A percentile compares a stretch with the other conserved stretches of the same genome.
Evolutionary conservation across 768 basidiomycete genomes (phyloP).

Genomic region (Thelephora ganbajun): DNA sequence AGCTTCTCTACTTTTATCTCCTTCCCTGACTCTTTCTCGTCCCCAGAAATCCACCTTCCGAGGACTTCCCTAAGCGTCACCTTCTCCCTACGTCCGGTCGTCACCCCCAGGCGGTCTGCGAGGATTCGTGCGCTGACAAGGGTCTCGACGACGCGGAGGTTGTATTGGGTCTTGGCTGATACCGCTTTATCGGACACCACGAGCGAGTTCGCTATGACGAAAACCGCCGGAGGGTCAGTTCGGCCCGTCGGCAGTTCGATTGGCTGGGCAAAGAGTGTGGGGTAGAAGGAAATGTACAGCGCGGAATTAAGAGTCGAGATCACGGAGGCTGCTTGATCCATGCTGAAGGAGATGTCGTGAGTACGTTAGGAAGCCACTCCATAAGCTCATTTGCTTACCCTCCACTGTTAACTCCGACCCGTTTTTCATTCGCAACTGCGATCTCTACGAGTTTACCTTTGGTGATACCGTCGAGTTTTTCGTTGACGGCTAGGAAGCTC

Average conservation of each 20-base stretch:
- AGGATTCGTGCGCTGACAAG: constrained; percentile 69
- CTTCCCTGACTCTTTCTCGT: constrained; percentile 22
- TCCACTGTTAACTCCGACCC: constrained; percentile 73
- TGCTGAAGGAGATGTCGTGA: constrained; percentile 25
- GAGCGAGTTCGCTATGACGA: constrained; percentile 75
- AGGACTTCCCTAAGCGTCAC: constrained; percentile 58
- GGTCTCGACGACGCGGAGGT: constrained; percentile 86
- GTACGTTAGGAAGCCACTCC: constrained; percentile 1
- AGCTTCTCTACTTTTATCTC: constrained; percentile 33
- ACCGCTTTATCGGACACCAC: constrained; percentile 68
- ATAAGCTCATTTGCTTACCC: constrained; percentile 32
- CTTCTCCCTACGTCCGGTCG: constrained; percentile 27
- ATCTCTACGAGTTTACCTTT: constrained; percentile 68
- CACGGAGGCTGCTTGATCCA: constrained; percentile 88
- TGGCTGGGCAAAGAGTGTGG: constrained; percentile 48
- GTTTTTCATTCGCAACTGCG: constrained; percentile 74
- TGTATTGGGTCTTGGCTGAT: constrained; percentile 62
- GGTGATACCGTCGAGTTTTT: constrained; percentile 36
- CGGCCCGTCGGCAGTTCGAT: constrained; percentile 43
- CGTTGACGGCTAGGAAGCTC: constrained; percentile 67
- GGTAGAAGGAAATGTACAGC: constrained; percentile 74
- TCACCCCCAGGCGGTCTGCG: constrained; percentile 39
- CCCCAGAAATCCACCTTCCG: constrained; percentile 37
- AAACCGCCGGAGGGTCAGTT: constrained; percentile 29
- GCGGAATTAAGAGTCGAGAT: constrained; percentile 59